Evolutionary conservation across 2,329 filamentous ascomycete genomes (phyloP).

Genomic region (Alternaria sp.): DNA sequence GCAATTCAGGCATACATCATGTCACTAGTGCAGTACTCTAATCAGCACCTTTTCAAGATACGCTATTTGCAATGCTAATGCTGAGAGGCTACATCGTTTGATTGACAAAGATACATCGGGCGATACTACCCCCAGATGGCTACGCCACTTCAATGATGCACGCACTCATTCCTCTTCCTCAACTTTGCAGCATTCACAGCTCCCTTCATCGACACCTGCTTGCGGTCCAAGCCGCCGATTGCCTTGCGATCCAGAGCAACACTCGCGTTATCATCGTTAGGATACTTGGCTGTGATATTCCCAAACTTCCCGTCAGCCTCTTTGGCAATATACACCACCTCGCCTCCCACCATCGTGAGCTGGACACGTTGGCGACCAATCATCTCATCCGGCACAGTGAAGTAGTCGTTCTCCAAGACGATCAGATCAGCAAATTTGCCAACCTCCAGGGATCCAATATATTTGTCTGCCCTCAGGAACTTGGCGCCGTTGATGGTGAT

Average conservation of each 20-base stretch:
- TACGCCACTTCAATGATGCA: background rate
- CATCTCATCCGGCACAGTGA: constrained; percentile 1
- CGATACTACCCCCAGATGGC: background rate
- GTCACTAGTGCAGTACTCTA: background rate
- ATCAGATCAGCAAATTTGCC: constrained; percentile 4
- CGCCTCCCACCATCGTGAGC: constrained; percentile 1
- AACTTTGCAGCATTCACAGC: background rate
- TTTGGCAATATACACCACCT: constrained; percentile 2
- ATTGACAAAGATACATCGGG: background rate
- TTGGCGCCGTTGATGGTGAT: constrained; percentile 4
- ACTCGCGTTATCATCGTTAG: background rate
- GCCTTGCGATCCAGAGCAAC: background rate
- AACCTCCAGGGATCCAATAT: constrained; percentile 2
- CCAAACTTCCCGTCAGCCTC: background rate
- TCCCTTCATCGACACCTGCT: background rate
- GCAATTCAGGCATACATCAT: background rate
- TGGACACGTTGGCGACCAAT: background rate
- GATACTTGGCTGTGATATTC: constrained; percentile 1
- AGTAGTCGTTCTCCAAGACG: constrained; percentile 3
- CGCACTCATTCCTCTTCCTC: constrained; percentile 1
- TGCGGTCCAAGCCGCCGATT: constrained; percentile 4
- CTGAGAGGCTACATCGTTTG: background rate
- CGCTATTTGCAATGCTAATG: background rate
- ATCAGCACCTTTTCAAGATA: background rate
- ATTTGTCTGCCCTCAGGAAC: background rate